These are phyloP conservation scores for Triticum monococcum DNA, from an alignment of 176 grass and related monocot genomes.

Conservation along the genomic window DNA sequence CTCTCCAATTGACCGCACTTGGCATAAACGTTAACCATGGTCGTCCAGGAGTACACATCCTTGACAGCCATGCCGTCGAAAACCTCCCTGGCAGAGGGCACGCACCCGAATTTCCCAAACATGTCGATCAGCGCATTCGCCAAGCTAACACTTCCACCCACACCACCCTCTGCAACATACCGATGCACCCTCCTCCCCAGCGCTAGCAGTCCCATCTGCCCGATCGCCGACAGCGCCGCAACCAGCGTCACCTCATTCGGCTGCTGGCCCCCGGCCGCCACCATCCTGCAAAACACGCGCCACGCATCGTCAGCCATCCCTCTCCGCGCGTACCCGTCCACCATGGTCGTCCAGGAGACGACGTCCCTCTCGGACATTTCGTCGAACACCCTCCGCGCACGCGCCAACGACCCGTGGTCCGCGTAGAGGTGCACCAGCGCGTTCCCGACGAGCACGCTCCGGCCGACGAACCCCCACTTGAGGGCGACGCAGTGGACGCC, in stretches of 20 bases:
- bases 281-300: slow-evolving; percentile 58
- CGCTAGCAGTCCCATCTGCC: slow-evolving; percentile 40
- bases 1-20: slow-evolving; percentile 51
- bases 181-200: slow-evolving; percentile 41
- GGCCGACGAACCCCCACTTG: slow-evolving; percentile 35
- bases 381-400: slow-evolving; percentile 39
- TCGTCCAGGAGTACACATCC: slow-evolving; percentile 73
- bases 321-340: slow-evolving; percentile 35
- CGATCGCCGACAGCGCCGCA: slow-evolving; percentile 29
- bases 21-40: slow-evolving; percentile 52
- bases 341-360: slow-evolving; percentile 68
- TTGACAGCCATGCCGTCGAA: slow-evolving; percentile 45
- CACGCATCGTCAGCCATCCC: slow-evolving; percentile 36
- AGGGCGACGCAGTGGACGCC: slow-evolving; percentile 38
- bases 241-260: slow-evolving; percentile 55
- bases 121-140: slow-evolving; percentile 50
- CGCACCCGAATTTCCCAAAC: slow-evolving; percentile 57
- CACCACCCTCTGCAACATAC: slow-evolving; percentile 24
- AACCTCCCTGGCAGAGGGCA: slow-evolving; percentile 48
- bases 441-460: slow-evolving; percentile 48
- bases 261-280: background rate
- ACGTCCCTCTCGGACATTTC: slow-evolving; percentile 53
- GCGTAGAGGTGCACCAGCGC: slow-evolving; percentile 44
- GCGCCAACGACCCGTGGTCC: background rate
- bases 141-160: slow-evolving; percentile 23